Conservation (phyloP, 805 yeast species). For the Suhomyces vadensis region DNA sequence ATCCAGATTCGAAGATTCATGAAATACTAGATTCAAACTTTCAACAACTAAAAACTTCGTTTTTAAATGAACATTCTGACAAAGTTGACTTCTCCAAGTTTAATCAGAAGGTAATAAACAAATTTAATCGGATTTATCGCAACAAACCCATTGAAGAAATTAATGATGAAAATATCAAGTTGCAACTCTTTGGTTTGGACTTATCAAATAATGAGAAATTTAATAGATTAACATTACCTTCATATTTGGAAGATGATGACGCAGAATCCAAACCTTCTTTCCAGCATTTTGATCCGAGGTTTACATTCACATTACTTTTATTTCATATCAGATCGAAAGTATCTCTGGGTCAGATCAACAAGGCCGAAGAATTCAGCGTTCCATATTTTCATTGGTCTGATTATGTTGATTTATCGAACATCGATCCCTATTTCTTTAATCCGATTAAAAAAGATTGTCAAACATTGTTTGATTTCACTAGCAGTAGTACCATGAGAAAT, state of each 20-base stretch:
- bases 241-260: conserved; percentile 11
- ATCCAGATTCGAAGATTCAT: conserved; percentile 4
- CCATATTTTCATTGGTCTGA: conserved; percentile 39
- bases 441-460: conserved; percentile 20
- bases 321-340: conserved; percentile 10
- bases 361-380: conserved; percentile 11
- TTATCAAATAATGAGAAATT: conserved; percentile 7
- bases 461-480: conserved; percentile 18
- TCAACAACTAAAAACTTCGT: conserved; percentile 7
- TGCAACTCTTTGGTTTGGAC: conserved; percentile 2
- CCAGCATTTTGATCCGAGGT: conserved; percentile 29
- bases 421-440: conserved; percentile 18
- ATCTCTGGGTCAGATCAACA: not conserved
- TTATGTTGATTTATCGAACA: conserved; percentile 24
- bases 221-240: conserved; percentile 16
- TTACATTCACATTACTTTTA: conserved; percentile 25
- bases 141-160: not conserved
- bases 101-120: conserved; percentile 3
- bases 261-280: conserved; percentile 10
- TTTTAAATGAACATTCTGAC: not conserved
- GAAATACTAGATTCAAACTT: conserved; percentile 4
- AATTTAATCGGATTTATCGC: conserved; percentile 4
- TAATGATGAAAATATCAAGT: not conserved
- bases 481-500: conserved; percentile 12
- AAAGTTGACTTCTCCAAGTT: conserved; percentile 2